A percentile compares a stretch with the other conserved stretches of the same genome.
phyloP scores from a whole-genome alignment of 495 filamentous ascomycete genomes.

The Xylaria cubensis region DNA sequence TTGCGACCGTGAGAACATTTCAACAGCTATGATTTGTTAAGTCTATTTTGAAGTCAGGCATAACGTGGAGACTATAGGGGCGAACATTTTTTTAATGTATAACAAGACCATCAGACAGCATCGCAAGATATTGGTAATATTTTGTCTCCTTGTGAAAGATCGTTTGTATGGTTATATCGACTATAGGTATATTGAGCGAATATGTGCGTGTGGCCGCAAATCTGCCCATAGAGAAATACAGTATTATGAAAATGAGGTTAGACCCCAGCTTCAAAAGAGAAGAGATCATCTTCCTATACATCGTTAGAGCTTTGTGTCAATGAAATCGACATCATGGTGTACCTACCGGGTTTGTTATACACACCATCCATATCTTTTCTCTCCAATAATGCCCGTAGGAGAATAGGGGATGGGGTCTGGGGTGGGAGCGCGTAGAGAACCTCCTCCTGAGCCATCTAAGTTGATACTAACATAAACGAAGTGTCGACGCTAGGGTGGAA shows the following conservation, averaged over 20 bases:
- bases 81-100: no score
- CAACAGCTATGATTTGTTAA: no score
- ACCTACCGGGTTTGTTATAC: neutral
- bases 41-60: no score
- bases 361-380: no score
- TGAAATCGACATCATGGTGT: neutral
- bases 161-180: neutral
- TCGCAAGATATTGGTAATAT: neutral
- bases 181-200: neutral
- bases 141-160: no score
- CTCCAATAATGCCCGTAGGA: neutral
- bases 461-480: neutral
- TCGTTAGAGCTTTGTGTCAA: neutral
- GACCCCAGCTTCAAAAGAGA: neutral
- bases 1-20: no score
- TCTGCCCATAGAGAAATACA: neutral
- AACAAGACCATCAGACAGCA: neutral
- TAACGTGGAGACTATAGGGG: no score
- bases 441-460: neutral
- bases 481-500: neutral
- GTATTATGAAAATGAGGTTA: neutral
- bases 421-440: neutral
- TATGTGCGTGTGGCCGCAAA: neutral
- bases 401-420: neutral
- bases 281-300: neutral